Percentiles rank a stretch among this genome's conserved stretches.
These are phyloP conservation scores for Kodamaea suecica DNA, from an alignment of 1,139 yeast species.

Conservation along the genomic window DNA sequence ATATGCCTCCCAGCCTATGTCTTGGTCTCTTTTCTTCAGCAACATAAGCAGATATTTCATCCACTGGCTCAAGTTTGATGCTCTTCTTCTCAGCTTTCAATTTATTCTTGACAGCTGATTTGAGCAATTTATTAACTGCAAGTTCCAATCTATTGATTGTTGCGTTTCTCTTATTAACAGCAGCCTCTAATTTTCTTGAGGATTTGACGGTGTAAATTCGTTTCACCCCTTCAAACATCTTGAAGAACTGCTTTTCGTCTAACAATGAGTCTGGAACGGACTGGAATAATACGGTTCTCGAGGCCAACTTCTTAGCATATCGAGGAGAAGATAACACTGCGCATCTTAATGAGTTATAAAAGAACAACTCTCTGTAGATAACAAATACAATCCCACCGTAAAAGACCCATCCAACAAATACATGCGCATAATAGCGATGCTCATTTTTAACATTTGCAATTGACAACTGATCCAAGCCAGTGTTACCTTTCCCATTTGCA, in stretches of 20 bases:
- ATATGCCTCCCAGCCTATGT: slow-evolving; percentile 53
- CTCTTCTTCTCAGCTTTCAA: slow-evolving; percentile 65
- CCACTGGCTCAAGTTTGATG: slow-evolving; percentile 42
- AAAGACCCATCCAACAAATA: slow-evolving; percentile 73
- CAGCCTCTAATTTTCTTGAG: slow-evolving; percentile 53
- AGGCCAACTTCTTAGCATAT: slow-evolving; percentile 68
- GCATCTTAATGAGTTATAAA: slow-evolving; percentile 74
- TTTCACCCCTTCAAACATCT: slow-evolving; percentile 66
- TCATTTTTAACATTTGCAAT: slow-evolving; percentile 63
- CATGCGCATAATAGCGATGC: slow-evolving; percentile 81
- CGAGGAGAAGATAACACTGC: slow-evolving; percentile 80
- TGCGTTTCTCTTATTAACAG: slow-evolving; percentile 59
- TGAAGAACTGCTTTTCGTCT: slow-evolving; percentile 59
- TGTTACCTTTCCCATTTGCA: slow-evolving; percentile 49
- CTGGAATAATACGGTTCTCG: slow-evolving; percentile 78
- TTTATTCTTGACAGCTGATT: slow-evolving; percentile 58
- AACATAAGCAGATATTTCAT: slow-evolving; percentile 61
- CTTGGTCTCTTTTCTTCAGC: slow-evolving; percentile 77
- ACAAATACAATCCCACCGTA: slow-evolving; percentile 68
- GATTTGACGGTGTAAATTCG: slow-evolving; percentile 75
- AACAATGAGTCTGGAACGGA: slow-evolving; percentile 70
- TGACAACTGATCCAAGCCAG: slow-evolving; percentile 75
- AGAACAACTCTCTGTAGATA: slow-evolving; percentile 78
- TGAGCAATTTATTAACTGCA: slow-evolving; percentile 61
- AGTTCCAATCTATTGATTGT: slow-evolving; percentile 65